Evolutionary conservation across 225 moss, liverwort and hornwort genomes (phyloP), one percentile per base, ranked within the genome.

Genomic region (Sphagnum tenellum): DNA sequence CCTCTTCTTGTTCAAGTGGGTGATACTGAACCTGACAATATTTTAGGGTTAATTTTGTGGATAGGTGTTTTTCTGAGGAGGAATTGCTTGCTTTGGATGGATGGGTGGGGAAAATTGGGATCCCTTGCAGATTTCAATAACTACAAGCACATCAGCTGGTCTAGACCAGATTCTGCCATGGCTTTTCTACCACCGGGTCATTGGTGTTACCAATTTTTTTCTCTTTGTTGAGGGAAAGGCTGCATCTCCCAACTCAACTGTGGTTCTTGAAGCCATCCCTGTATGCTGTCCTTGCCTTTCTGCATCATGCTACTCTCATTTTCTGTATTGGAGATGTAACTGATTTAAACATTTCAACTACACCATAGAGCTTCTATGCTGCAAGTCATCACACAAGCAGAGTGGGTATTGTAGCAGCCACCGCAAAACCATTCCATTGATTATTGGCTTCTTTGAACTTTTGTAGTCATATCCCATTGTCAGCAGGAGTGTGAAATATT

Each of bases 141-240:
- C 89, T 7, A 80, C 98, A 55, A 98, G 98, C 74, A 98, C 98
- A 46, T 98, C 98, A 71, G 98, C 98, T 64, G 90, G 89, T 12
- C 77, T 98, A 47, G 98, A 98, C 71, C 98, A 98, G 75, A 98
- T 98, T 77, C 66, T 98, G 60, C 98, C 93, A 6, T 98, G 98
- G 98, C 71, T 98, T 46, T 98, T 77, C 69, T 98, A 87, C 79
- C 98, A 98, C 68, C 87, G 89, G 50, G 90, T 89, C 49, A 87
- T 98, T 59, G 98, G 98, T 52, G 98, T 93, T 12, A 98, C 90
- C 10, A 85, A 93, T 59, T 98, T 93, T 75, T 87, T 98, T 72
- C 87, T 98, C 44, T 98, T 98, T 58, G 98, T 98, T 4, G 98
- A 98, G 72, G 93, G 98, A n/a, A 89, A 90, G 72, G 98, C 93